Base-by-base conservation (phyloP, 139 green algal genomes). In the Coelastrella sp. region DNA sequence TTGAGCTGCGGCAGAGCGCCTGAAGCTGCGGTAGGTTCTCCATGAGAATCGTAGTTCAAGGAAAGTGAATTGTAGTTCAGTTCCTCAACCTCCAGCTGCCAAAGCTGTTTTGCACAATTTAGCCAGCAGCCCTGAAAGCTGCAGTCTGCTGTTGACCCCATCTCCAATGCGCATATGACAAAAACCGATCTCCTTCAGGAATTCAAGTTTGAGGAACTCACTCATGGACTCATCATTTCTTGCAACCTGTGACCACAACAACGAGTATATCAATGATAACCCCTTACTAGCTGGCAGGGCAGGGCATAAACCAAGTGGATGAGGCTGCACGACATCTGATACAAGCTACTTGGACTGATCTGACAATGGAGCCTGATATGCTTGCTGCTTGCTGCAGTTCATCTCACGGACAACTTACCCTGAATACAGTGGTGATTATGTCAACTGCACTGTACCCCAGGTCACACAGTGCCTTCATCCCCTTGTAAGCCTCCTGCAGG, bases 151-250 rank as follows among this genome's bases (percentile, higher is more conserved):
- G 79, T 93, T 92, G 3, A 98, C 92, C n/a, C 97, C 97, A 43
- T 99, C 95, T 2, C 63, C 76, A 41, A 99, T 96, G 30, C 97
- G 91, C 95, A 99, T 96, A 89, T 99, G 97, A 60, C 85, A 93
- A 68, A 98, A 97, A 3, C 97, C 97, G 41, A 99, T 94, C 88
- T 98, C 93, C 90, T 94, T 90, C 51, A 99, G 96, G 85, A 94
- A 99, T 88, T 99, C 97, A 27, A 99, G 92, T 89, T 99, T 99
- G 25, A 99, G 77, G 85, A 95, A 99, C 87, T 99, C 97, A 11
- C 90, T 79, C 66, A 66, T 67, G 25, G 13, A 17, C 23, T 85
- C 35, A n/a, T 91, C 82, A 62, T 92, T 93, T 25, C 87, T 81
- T 19, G 79, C 87, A 34, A 92, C 90, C 78, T 84, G 60, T 25